Conservation (phyloP, 768 basidiomycete species). For the Hirschioporus abietinus region DNA sequence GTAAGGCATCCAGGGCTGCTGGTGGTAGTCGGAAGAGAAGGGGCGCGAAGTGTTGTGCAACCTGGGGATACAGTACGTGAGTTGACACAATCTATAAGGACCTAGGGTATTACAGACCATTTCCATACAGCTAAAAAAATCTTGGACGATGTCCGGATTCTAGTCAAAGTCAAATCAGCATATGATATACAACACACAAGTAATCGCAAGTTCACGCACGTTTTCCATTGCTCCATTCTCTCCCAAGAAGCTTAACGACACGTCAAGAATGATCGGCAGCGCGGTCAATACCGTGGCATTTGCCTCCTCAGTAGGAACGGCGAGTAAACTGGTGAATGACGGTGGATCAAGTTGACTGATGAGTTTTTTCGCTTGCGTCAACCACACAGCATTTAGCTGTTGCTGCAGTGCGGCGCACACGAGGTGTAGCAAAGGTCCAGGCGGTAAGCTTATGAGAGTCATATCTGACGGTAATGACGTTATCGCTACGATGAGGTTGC, state of each 20-base stretch:
- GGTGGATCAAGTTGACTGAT: constrained; percentile 81
- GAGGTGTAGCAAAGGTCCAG: constrained; percentile 75
- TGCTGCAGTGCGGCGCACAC: constrained; percentile 68
- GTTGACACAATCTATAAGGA: not conserved
- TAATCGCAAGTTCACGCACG: constrained; percentile 35
- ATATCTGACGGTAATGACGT: constrained; percentile 73
- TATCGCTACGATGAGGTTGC: constrained; percentile 81
- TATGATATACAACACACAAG: not conserved
- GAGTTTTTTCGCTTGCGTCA: constrained; percentile 75
- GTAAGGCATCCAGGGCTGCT: constrained; percentile 58
- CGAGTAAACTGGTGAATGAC: constrained; percentile 40
- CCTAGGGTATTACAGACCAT: constrained; percentile 39
- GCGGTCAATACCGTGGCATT: constrained; percentile 49
- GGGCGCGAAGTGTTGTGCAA: constrained; percentile 54
- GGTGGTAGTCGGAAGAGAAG: constrained; percentile 59
- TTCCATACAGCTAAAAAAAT: constrained; percentile 81
- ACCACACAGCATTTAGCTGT: constrained; percentile 78
- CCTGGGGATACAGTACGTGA: constrained; percentile 16
- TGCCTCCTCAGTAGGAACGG: constrained; percentile 49
- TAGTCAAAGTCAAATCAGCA: constrained; percentile 22
- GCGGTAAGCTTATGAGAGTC: constrained; percentile 75
- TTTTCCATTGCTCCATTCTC: constrained; percentile 62
- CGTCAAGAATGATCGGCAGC: constrained; percentile 54
- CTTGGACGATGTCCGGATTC: constrained; percentile 91
- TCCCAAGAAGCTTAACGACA: constrained; percentile 47